Evolutionary conservation across 495 filamentous ascomycete species (phyloP).

Genomic region (Eremomyces bilateralis): DNA sequence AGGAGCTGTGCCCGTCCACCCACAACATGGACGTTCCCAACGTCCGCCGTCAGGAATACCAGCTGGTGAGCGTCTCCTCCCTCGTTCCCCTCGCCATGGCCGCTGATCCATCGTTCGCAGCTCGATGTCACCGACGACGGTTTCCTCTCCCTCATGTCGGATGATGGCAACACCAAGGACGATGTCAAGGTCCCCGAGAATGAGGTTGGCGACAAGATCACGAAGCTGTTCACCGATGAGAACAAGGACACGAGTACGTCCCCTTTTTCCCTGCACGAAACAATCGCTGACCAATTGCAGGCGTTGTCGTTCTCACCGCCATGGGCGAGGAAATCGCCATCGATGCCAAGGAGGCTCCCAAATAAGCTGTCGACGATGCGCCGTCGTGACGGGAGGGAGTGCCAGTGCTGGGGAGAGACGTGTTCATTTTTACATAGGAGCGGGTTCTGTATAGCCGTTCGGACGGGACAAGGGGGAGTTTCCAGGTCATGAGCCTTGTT

Average conservation of each 20-base stretch:
- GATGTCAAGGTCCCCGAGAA: conserved; percentile 86
- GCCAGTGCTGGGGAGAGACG: no score
- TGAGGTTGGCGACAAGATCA: conserved; percentile 66
- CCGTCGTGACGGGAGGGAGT: no score
- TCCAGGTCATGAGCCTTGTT: no score
- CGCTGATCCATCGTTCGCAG: conserved; percentile 22
- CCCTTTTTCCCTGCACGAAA: neutral
- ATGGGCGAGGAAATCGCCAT: conserved; percentile 91
- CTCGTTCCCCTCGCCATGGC: neutral
- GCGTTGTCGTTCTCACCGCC: conserved; percentile 73
- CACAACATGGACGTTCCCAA: conserved; percentile 99
- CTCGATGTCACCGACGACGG: conserved; percentile 75
- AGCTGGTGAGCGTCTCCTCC: conserved; percentile 49
- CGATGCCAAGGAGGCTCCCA: conserved; percentile 77
- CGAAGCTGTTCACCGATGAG: conserved; percentile 48
- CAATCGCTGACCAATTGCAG: conserved; percentile 21
- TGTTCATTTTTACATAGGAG: no score
- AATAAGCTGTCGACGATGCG: no score
- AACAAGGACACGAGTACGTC: conserved; percentile 69
- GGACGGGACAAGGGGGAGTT: no score
- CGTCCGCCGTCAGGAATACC: conserved; percentile 74
- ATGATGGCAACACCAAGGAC: conserved; percentile 66
- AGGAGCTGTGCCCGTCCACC: conserved; percentile 98
- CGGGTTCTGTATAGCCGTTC: no score
- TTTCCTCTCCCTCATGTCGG: conserved; percentile 73